These are phyloP conservation scores for Kluyveromyces lactis DNA, from an alignment of 805 yeast species.

Conservation along the genomic window DNA sequence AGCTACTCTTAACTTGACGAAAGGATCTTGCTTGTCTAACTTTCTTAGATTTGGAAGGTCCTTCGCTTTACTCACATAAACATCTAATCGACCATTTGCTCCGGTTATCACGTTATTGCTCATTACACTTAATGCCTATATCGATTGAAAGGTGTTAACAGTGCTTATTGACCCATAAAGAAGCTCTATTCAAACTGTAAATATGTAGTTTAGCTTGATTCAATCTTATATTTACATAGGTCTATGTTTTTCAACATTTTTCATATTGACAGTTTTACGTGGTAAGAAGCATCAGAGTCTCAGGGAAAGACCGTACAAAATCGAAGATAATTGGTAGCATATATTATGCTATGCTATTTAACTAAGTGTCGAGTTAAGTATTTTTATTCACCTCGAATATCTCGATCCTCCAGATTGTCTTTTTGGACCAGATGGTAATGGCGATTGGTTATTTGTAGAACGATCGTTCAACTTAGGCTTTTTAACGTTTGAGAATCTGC, in stretches of 20 bases:
- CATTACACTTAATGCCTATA: background rate
- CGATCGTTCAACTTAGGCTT: background rate
- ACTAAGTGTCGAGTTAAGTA: too few relatives aligned
- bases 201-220: too few relatives aligned
- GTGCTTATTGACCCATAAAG: too few relatives aligned
- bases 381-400: background rate
- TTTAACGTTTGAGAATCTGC: slow-evolving; percentile 1
- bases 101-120: slow-evolving; percentile 7
- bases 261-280: too few relatives aligned
- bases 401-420: background rate
- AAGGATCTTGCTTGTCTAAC: slow-evolving; percentile 90
- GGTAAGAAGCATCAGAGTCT: too few relatives aligned
- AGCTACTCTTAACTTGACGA: slow-evolving; percentile 73
- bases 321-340: too few relatives aligned
- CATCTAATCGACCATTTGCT: slow-evolving; percentile 47
- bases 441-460: background rate
- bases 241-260: too few relatives aligned
- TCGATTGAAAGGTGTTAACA: too few relatives aligned
- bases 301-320: too few relatives aligned
- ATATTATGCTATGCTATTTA: too few relatives aligned
- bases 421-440: background rate
- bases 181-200: too few relatives aligned
- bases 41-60: slow-evolving; percentile 81
- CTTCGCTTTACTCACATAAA: slow-evolving; percentile 72
- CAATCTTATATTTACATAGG: too few relatives aligned